Percentiles rank a stretch among this genome's conserved stretches.
Evolutionary conservation across 139 green algal species (phyloP).

Genomic region (Chlamydomonas incerta): DNA sequence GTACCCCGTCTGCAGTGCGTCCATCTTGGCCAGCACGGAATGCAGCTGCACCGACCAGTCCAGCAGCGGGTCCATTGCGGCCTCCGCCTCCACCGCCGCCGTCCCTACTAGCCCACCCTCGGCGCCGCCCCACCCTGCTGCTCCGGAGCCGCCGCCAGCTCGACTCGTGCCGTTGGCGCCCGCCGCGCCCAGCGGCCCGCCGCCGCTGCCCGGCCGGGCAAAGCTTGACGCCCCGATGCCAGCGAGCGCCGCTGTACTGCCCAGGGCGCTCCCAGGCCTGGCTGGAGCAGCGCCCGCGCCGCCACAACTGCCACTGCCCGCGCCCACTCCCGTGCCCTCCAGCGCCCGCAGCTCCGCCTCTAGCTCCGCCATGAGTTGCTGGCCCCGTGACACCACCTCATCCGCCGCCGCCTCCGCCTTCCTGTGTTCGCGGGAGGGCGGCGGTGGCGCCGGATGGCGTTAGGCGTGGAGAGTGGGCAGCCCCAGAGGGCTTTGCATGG

Average conservation of each 20-base stretch:
- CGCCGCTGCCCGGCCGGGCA: not conserved
- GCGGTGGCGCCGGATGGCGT: too few species aligned
- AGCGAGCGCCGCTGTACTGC: too few species aligned
- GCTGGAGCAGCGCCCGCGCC: not conserved
- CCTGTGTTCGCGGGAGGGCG: too few species aligned
- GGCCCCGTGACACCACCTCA: not conserved
- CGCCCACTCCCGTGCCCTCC: not conserved
- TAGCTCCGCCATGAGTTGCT: constrained; percentile 38
- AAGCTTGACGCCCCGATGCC: too few species aligned
- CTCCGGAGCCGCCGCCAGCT: not conserved
- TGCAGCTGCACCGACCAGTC: constrained; percentile 33
- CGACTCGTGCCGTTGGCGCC: not conserved
- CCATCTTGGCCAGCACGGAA: constrained; percentile 13
- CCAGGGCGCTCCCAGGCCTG: too few species aligned
- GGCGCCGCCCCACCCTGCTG: too few species aligned
- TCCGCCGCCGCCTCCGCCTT: not conserved
- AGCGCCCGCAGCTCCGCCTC: constrained; percentile 34
- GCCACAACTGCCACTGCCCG: not conserved
- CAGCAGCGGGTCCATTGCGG: not conserved
- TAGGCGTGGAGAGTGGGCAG: too few species aligned
- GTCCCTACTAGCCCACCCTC: not conserved
- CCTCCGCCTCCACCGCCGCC: not conserved
- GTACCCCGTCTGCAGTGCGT: constrained; percentile 36
- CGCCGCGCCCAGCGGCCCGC: not conserved
- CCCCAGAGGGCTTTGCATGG: too few species aligned